Conservation (phyloP, 257 asterid genomes). For the Lycium barbarum region DNA sequence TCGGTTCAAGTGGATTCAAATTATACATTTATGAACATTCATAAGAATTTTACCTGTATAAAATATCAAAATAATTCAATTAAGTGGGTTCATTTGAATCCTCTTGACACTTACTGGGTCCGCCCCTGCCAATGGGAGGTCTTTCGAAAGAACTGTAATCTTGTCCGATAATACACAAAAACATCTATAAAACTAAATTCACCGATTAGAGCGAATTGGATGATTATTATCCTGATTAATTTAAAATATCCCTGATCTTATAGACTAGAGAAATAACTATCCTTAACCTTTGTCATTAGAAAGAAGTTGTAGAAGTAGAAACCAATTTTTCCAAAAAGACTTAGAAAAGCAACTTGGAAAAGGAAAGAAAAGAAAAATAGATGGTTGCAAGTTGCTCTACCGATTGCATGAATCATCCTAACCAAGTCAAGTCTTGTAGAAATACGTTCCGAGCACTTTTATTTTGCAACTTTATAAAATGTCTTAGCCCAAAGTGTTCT, state of each 20-base stretch:
- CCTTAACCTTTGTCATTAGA: neutral
- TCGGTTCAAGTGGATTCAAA: too few species aligned
- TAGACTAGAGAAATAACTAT: neutral
- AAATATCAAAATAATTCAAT: neutral
- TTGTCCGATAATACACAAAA: neutral
- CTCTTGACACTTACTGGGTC: too few species aligned
- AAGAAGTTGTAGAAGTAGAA: neutral
- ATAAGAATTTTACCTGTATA: too few species aligned
- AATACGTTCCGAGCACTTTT: neutral
- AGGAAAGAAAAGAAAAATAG: neutral
- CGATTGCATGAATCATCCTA: slow-evolving; percentile 1
- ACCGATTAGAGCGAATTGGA: neutral
- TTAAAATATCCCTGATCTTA: neutral
- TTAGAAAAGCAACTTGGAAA: neutral
- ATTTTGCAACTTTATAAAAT: neutral
- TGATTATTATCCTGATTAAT: neutral
- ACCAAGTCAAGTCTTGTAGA: neutral
- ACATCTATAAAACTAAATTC: neutral
- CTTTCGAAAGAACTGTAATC: neutral
- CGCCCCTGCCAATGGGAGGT: neutral
- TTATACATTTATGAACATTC: too few species aligned
- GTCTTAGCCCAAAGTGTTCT: neutral
- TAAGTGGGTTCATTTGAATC: too few species aligned
- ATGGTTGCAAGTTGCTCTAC: neutral
- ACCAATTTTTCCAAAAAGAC: neutral